Evolutionary conservation across 495 filamentous ascomycete species (phyloP).

Genomic region (Podospora appendiculata): DNA sequence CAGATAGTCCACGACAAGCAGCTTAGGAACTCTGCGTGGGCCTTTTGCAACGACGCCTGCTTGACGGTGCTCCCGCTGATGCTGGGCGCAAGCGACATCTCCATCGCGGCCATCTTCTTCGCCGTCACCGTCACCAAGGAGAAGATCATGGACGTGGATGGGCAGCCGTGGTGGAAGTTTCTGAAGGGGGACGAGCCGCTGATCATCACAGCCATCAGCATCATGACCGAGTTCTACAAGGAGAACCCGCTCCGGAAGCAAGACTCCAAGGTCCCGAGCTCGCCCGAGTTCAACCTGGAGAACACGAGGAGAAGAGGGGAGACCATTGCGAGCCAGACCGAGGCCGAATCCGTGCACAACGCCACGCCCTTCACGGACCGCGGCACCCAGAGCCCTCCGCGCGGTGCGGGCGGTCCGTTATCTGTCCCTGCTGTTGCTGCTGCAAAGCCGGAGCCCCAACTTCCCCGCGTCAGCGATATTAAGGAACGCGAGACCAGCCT

Average conservation of each 20-base stretch:
- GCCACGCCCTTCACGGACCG: conserved; percentile 19
- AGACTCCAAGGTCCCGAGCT: conserved; percentile 31
- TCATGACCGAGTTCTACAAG: conserved; percentile 70
- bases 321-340: conserved; percentile 21
- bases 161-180: conserved; percentile 81
- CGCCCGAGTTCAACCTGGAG: conserved; percentile 37
- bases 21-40: conserved; percentile 78
- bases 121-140: conserved; percentile 62
- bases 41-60: conserved; percentile 83
- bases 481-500: background rate
- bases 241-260: conserved; percentile 50
- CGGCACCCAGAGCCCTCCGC: conserved; percentile 18
- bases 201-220: conserved; percentile 56
- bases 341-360: conserved; percentile 13
- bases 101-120: conserved; percentile 80
- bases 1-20: conserved; percentile 62
- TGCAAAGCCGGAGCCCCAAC: no score
- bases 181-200: conserved; percentile 54
- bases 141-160: conserved; percentile 65
- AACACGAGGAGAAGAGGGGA: conserved; percentile 39
- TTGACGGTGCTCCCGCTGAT: conserved; percentile 81
- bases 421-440: no score
- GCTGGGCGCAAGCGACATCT: conserved; percentile 68
- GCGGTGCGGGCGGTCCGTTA: background rate
- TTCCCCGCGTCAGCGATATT: background rate